Percentiles rank a stretch among this genome's conserved stretches.
phyloP scores from a whole-genome alignment of 202 grass and related monocot species.

The Alloteropsis angusta region DNA sequence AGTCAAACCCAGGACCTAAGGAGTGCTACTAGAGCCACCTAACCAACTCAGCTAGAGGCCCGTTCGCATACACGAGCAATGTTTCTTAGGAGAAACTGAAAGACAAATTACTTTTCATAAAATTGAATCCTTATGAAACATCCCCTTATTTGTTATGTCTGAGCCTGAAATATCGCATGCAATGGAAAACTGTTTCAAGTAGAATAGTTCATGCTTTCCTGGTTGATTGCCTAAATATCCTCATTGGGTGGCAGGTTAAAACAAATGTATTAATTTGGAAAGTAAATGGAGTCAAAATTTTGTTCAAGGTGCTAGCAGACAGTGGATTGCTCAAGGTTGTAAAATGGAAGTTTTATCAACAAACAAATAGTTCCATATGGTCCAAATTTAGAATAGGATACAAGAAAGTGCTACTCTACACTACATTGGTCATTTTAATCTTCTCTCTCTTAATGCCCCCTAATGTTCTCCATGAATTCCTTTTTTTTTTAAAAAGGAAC shows the following conservation, averaged over 20 bases:
- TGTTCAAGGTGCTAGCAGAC: neutral
- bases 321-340: neutral
- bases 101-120: too few relatives aligned
- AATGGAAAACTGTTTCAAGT: neutral
- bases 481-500: neutral
- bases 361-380: neutral
- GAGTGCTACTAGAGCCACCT: too few relatives aligned
- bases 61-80: too few relatives aligned
- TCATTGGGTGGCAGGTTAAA: neutral
- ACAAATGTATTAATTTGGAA: neutral
- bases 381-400: neutral
- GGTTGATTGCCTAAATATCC: neutral
- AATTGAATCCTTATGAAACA: too few relatives aligned
- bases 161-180: neutral
- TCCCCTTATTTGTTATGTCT: too few relatives aligned
- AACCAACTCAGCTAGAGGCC: too few relatives aligned
- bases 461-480: neutral
- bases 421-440: neutral
- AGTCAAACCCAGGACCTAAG: too few relatives aligned
- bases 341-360: neutral
- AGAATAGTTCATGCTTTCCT: neutral
- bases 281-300: neutral
- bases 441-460: neutral
- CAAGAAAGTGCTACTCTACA: neutral
- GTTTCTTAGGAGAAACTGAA: too few relatives aligned